A percentile compares a stretch with the other conserved stretches of the same genome.
phyloP scores from a whole-genome alignment of 306 rosid species.

The Cucurbita ficifolia region DNA sequence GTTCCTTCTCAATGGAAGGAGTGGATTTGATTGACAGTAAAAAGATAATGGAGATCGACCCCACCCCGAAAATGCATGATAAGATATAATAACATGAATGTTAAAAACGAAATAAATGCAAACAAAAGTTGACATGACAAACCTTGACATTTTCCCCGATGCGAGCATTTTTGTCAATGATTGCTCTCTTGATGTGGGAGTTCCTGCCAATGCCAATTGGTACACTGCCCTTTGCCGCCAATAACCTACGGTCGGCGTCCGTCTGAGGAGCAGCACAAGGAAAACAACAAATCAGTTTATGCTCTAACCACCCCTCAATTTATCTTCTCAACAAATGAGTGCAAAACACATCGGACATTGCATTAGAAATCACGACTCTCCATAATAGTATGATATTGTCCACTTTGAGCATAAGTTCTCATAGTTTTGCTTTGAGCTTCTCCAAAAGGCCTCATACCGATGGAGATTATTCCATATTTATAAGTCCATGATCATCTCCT shows the following conservation, averaged over 20 bases:
- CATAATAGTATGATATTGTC: too few relatives aligned
- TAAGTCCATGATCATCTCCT: too few relatives aligned
- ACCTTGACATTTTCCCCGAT: slow-evolving; percentile 90
- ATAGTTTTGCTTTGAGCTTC: too few relatives aligned
- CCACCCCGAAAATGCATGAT: not conserved
- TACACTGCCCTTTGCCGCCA: slow-evolving; percentile 78
- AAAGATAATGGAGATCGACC: not conserved
- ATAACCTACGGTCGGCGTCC: slow-evolving; percentile 65
- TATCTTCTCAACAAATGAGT: not conserved
- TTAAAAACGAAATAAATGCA: not conserved
- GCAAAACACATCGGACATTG: too few relatives aligned
- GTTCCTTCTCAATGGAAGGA: slow-evolving; percentile 2
- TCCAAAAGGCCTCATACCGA: too few relatives aligned
- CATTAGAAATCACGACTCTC: too few relatives aligned
- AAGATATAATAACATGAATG: not conserved
- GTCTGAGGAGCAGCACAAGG: slow-evolving; percentile 33
- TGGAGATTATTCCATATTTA: too few relatives aligned
- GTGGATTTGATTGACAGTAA: not conserved
- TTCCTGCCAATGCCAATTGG: slow-evolving; percentile 86
- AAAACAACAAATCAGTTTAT: slow-evolving; percentile 8
- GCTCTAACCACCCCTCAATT: not conserved
- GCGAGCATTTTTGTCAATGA: slow-evolving; percentile 95
- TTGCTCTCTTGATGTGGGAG: slow-evolving; percentile 91
- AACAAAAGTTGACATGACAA: not conserved
- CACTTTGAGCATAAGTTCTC: too few relatives aligned